phyloP scores from a whole-genome alignment of 2,329 filamentous ascomycete genomes.

The Venturiaceae sp. region DNA sequence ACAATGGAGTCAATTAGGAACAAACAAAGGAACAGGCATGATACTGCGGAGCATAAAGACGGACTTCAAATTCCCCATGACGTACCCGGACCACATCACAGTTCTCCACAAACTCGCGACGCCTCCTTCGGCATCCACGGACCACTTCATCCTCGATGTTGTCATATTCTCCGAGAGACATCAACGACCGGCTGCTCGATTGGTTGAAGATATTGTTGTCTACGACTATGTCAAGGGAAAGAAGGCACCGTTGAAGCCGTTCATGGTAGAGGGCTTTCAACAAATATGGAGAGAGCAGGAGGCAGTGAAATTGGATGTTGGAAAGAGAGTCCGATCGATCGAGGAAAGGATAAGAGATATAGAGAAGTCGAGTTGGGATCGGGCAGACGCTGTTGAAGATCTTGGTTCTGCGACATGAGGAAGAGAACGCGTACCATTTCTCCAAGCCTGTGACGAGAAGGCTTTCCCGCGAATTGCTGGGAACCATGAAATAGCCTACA shows the following conservation, averaged over 20 bases:
- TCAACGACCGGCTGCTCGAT: constrained; percentile 62
- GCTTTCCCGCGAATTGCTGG: neutral
- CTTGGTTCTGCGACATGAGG: constrained; percentile 21
- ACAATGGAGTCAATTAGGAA: constrained; percentile 62
- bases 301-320: constrained; percentile 49
- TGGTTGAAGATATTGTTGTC: constrained; percentile 67
- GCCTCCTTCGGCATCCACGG: constrained; percentile 31
- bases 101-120: constrained; percentile 69
- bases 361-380: constrained; percentile 68
- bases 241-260: constrained; percentile 49
- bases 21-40: constrained; percentile 56
- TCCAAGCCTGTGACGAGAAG: neutral
- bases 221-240: constrained; percentile 59
- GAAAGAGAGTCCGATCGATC: constrained; percentile 47
- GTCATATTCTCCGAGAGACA: constrained; percentile 66
- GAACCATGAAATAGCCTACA: neutral
- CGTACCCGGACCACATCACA: constrained; percentile 70
- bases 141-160: constrained; percentile 47
- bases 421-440: neutral
- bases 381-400: constrained; percentile 62
- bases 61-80: constrained; percentile 85
- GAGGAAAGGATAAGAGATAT: constrained; percentile 49
- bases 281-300: constrained; percentile 48
- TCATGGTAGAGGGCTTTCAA: constrained; percentile 52
- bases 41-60: constrained; percentile 73